These are phyloP conservation scores for Clonostachys solani DNA, from an alignment of 2,329 filamentous ascomycete species.

Conservation along the genomic window DNA sequence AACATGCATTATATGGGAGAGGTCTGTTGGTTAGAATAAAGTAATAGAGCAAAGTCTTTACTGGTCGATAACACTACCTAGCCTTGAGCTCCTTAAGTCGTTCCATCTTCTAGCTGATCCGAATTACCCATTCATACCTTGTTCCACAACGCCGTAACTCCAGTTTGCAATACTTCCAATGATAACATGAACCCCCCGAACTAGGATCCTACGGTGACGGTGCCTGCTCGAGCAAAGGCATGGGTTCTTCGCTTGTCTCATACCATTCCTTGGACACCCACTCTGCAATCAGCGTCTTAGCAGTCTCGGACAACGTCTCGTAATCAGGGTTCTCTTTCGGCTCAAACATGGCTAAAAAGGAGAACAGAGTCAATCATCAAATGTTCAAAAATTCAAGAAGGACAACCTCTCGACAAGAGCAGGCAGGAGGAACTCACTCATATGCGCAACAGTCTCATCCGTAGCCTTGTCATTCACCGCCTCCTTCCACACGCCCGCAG, in stretches of 20 bases:
- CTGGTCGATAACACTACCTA: no score
- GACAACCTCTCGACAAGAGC: neutral
- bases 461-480: constrained; percentile 73
- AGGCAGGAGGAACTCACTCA: constrained; percentile 40
- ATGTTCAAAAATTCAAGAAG: neutral
- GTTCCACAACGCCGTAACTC: no score
- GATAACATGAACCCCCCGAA: no score
- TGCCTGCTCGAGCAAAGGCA: constrained; percentile 13
- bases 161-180: no score
- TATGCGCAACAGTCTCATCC: constrained; percentile 81
- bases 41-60: no score
- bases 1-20: no score
- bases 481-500: constrained; percentile 58
- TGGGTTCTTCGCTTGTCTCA: constrained; percentile 40
- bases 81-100: no score
- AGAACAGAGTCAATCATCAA: constrained; percentile 5
- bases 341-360: constrained; percentile 63
- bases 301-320: constrained; percentile 59
- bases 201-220: neutral
- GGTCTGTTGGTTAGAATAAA: no score
- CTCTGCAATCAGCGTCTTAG: constrained; percentile 57
- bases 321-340: constrained; percentile 70
- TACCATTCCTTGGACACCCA: constrained; percentile 70
- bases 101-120: no score
- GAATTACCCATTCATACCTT: no score